Evolutionary conservation across 208 protist species (phyloP), one percentile per base, ranked within the genome.

Genomic region (Leishmania arabica): DNA sequence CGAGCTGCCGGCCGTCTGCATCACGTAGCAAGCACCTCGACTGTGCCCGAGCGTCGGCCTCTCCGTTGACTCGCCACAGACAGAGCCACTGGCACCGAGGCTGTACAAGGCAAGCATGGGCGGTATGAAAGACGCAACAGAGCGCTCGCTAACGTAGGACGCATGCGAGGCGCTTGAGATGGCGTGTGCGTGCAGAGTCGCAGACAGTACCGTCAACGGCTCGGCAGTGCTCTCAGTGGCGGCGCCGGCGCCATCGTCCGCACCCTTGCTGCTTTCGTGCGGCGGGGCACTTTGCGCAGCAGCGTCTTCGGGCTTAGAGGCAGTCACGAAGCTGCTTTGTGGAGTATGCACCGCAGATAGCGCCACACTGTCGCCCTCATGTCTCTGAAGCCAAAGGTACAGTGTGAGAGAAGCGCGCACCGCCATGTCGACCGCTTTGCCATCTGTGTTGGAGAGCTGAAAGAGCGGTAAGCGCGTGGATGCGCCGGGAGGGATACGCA

Each of bases 401-500:
- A 88, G 74, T 11, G 77, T 75, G 21, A 82, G 77, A 58, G 78
- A 82, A 1, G 78, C 81, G 47, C 77, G 75, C 66, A 78, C 47
- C 49, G 79, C 84, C 72, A 75, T 77, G 40, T 53, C 40, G 53
- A 81, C 80, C 8, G 81, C 77, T 40, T 79, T 62, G 42, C 66
- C 53, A 75, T 84, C 65, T 31, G 31, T 47, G 77, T 85, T 85
- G n/a, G 82, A 85, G 17, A 88, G 66, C 78, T 82, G 74, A 76
- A 83, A 88, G 49, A 88, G 77, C n/a, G 84, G 84, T 19, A 84
- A 58, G 5, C 62, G 56, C 54, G 76, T 37, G 34, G 80, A 84
- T 3, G 84, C 84, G 11, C 84, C 84, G 56, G 54, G 34, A 3
- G 84, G 84, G 49, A 84, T 34, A 2, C 62, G 40, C 34, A 64